phyloP scores from a whole-genome alignment of 2,329 filamentous ascomycete species.

The Ophiocordyceps sinensis region DNA sequence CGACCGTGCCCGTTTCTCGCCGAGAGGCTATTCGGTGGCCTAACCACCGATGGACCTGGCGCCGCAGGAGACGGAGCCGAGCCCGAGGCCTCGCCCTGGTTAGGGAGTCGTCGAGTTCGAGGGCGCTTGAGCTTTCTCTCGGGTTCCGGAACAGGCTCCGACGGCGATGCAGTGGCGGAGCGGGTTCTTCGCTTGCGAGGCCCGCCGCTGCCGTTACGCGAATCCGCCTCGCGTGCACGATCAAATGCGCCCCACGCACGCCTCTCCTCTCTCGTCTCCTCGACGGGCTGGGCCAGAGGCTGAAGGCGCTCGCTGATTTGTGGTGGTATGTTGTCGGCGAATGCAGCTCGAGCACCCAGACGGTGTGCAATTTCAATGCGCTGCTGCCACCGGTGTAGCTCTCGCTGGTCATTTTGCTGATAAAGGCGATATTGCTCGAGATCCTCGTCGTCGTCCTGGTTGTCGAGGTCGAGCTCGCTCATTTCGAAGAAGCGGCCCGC shows the following conservation, averaged over 20 bases:
- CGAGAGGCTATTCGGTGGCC: conserved; percentile 8
- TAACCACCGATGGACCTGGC: conserved; percentile 12
- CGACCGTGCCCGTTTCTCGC: conserved; percentile 10
- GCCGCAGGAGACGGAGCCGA: conserved; percentile 20
- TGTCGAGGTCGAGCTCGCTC: conserved; percentile 26
- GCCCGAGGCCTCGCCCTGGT: conserved; percentile 30
- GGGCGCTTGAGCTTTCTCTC: conserved; percentile 81
- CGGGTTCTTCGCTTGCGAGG: conserved; percentile 59
- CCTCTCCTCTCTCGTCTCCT: conserved; percentile 66
- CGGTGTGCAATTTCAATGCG: conserved; percentile 69
- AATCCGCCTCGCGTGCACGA: conserved; percentile 58
- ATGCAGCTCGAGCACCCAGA: conserved; percentile 60
- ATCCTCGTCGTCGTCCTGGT: conserved; percentile 48
- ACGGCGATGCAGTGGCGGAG: conserved; percentile 58
- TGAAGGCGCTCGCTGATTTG: conserved; percentile 49
- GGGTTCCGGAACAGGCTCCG: conserved; percentile 52
- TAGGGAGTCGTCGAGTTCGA: conserved; percentile 53
- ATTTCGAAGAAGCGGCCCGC: conserved; percentile 47
- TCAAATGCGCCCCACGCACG: conserved; percentile 86
- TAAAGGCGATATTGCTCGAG: conserved; percentile 38
- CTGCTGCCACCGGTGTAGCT: conserved; percentile 64
- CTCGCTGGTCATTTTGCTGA: conserved; percentile 41
- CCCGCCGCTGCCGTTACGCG: conserved; percentile 24
- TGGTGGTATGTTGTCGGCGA: conserved; percentile 45
- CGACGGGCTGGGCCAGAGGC: conserved; percentile 36